Conservation (phyloP, 73 alveolate genomes). For the Stentor coeruleus region DNA sequence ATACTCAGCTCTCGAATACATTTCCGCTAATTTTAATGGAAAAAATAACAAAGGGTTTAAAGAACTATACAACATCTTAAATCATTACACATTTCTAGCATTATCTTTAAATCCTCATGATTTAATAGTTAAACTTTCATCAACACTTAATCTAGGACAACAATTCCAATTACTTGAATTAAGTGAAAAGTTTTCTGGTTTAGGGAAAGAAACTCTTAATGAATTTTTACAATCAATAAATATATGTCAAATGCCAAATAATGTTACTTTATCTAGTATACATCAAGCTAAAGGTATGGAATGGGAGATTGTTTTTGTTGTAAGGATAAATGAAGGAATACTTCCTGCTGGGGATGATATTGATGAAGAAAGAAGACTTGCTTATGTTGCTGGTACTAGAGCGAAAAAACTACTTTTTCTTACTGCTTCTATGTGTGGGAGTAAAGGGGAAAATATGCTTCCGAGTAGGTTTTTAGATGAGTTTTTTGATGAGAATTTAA, state of each 20-base stretch:
- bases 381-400: conserved; percentile 74
- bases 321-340: conserved; percentile 3
- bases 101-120: neutral
- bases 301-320: conserved; percentile 11
- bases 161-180: neutral
- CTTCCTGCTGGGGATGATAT: conserved; percentile 22
- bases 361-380: conserved; percentile 80
- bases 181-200: neutral
- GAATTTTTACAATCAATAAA: neutral
- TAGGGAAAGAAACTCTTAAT: neutral
- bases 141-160: neutral
- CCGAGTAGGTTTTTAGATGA: conserved; percentile 17
- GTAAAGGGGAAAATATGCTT: neutral
- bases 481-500: neutral
- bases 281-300: conserved; percentile 25
- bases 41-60: conserved; percentile 1
- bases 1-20: neutral
- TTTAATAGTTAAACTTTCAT: neutral
- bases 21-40: neutral
- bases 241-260: neutral
- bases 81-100: neutral
- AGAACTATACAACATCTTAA: neutral
- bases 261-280: neutral
- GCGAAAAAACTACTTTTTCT: conserved; percentile 38
- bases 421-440: neutral